A percentile compares a stretch with the other conserved stretches of the same genome.
These are phyloP conservation scores for Aureobasidium sp. DNA, from an alignment of 2,329 filamentous ascomycete genomes.

Conservation along the genomic window DNA sequence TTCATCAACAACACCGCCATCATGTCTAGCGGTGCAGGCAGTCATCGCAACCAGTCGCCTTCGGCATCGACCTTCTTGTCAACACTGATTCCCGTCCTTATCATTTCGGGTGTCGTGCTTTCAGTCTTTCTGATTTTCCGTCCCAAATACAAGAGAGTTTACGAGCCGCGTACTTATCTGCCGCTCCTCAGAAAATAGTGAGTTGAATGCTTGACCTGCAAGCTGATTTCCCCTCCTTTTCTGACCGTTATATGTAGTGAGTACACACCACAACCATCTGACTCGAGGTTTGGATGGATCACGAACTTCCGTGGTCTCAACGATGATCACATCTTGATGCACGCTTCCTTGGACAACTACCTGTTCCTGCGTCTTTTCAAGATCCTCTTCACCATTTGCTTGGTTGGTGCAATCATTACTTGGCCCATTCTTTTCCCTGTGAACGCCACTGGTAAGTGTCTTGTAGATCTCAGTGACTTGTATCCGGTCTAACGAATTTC, in stretches of 20 bases:
- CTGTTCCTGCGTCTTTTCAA: slow-evolving; percentile 43
- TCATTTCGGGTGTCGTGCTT: slow-evolving; percentile 28
- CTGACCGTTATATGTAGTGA: slow-evolving; percentile 24
- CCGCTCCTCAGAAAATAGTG: slow-evolving; percentile 34
- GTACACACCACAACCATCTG: slow-evolving; percentile 34
- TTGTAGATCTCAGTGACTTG: not conserved
- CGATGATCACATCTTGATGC: slow-evolving; percentile 40
- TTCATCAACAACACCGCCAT: slow-evolving; percentile 1
- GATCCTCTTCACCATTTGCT: slow-evolving; percentile 35
- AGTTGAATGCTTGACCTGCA: not conserved
- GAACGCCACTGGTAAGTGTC: slow-evolving; percentile 50
- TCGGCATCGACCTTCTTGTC: slow-evolving; percentile 30
- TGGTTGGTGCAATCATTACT: slow-evolving; percentile 37
- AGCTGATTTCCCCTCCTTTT: not conserved
- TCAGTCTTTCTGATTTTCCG: slow-evolving; percentile 36
- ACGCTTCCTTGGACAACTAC: slow-evolving; percentile 43
- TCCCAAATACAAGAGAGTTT: slow-evolving; percentile 37
- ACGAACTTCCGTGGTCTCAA: slow-evolving; percentile 37
- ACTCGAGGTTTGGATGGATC: slow-evolving; percentile 40
- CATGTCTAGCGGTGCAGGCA: not conserved
- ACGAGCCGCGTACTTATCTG: slow-evolving; percentile 39
- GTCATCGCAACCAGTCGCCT: slow-evolving; percentile 21
- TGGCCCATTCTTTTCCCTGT: slow-evolving; percentile 43
- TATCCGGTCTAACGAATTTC: not conserved
- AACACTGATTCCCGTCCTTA: slow-evolving; percentile 29